Conservation (phyloP, 345 rosid genomes). For the Gossypium stocksii region DNA sequence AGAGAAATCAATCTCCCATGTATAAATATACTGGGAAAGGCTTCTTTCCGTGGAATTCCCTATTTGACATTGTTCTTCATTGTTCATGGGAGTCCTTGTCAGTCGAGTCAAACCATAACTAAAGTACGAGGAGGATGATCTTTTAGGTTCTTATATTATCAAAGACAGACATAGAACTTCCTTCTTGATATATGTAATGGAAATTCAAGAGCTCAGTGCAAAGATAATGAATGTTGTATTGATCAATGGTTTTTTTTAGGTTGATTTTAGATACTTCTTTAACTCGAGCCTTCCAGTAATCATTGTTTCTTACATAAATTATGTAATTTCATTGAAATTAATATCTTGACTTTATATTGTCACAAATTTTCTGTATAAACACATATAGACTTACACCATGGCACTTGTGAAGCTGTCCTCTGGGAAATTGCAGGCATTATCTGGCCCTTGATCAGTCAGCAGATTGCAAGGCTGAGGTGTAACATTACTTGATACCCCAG, state of each 20-base stretch:
- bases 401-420: slow-evolving; percentile 51
- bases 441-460: slow-evolving; percentile 42
- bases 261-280: background rate
- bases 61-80: slow-evolving; percentile 3
- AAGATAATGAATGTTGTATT: background rate
- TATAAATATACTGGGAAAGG: slow-evolving; percentile 7
- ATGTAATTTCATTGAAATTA: background rate
- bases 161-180: background rate
- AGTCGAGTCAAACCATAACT: slow-evolving; percentile 3
- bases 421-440: slow-evolving; percentile 54
- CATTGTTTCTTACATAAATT: background rate
- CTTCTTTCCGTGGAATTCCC: background rate
- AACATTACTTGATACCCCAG: slow-evolving; percentile 56
- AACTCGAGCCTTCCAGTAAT: background rate
- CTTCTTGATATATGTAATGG: background rate
- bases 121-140: background rate
- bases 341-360: background rate
- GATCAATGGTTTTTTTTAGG: background rate
- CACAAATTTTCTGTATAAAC: slow-evolving; percentile 34
- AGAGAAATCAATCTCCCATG: slow-evolving; percentile 5
- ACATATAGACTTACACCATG: slow-evolving; percentile 31
- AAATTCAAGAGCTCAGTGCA: background rate
- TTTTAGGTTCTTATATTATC: background rate
- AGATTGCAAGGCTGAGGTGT: slow-evolving; percentile 53
- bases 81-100: slow-evolving; percentile 21